A percentile compares a stretch with the other conserved stretches of the same genome.
Conservation (phyloP, 129 eudicot species). For the Lactuca sativa region DNA sequence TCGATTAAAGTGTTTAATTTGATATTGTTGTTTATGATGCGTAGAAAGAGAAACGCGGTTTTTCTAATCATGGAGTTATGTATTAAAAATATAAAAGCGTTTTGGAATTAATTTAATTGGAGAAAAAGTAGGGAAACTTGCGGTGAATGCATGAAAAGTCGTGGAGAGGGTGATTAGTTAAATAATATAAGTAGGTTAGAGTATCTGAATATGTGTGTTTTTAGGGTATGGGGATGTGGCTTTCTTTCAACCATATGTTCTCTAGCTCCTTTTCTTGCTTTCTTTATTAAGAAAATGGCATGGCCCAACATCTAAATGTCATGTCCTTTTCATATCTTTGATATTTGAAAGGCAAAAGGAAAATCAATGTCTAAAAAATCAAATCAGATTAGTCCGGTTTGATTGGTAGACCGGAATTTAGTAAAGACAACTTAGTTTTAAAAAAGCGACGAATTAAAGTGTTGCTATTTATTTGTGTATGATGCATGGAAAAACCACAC, state of each 20-base stretch:
- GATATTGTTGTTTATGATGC: slow-evolving; percentile 26
- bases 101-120: not conserved
- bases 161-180: slow-evolving; percentile 13
- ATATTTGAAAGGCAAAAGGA: not conserved
- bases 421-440: too few relatives aligned
- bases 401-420: not conserved
- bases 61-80: slow-evolving; percentile 4
- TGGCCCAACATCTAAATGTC: slow-evolving; percentile 9
- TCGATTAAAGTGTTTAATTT: slow-evolving; percentile 13
- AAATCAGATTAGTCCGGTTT: not conserved
- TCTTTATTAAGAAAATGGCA: slow-evolving; percentile 11
- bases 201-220: slow-evolving; percentile 14
- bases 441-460: too few relatives aligned
- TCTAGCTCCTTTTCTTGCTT: slow-evolving; percentile 24
- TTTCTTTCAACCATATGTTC: slow-evolving; percentile 23
- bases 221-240: slow-evolving; percentile 32
- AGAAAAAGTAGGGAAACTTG: slow-evolving; percentile 13
- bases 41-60: slow-evolving; percentile 19
- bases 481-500: too few relatives aligned
- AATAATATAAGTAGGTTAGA: slow-evolving; percentile 13
- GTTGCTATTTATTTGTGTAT: too few relatives aligned
- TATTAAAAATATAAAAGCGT: slow-evolving; percentile 4
- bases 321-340: slow-evolving; percentile 18
- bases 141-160: slow-evolving; percentile 11
- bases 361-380: too few relatives aligned